phyloP scores from a whole-genome alignment of 1,139 yeast genomes.

The Saccharomyces hybrid region DNA sequence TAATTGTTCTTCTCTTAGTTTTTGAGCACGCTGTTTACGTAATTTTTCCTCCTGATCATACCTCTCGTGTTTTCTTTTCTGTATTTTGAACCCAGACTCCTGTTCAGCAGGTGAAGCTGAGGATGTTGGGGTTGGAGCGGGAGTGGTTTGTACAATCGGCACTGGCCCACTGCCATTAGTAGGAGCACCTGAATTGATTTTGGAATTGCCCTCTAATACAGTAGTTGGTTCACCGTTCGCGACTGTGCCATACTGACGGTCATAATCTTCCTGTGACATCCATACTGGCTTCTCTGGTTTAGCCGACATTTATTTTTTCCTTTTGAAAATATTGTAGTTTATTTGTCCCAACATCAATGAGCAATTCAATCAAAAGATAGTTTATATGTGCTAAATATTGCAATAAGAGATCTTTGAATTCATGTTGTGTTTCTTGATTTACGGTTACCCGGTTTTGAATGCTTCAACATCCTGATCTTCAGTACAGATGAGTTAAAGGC shows the following conservation, averaged over 20 bases:
- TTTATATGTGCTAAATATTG: not conserved
- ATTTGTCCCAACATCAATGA: not conserved
- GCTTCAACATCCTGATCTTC: too few species aligned
- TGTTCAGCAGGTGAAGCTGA: not conserved
- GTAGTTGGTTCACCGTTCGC: slow-evolving; percentile 4
- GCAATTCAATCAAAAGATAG: not conserved
- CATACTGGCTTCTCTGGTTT: slow-evolving; percentile 32
- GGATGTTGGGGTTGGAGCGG: slow-evolving; percentile 4
- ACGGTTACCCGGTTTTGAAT: not conserved
- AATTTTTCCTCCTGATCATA: slow-evolving; percentile 27
- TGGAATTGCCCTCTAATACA: slow-evolving; percentile 3
- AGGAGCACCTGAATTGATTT: slow-evolving; percentile 1
- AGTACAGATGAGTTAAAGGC: too few species aligned
- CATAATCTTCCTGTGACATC: slow-evolving; percentile 36
- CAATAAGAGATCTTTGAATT: not conserved
- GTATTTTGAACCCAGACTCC: slow-evolving; percentile 13
- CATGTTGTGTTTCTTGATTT: not conserved
- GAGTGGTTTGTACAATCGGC: not conserved
- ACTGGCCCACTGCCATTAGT: slow-evolving; percentile 5
- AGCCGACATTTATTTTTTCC: slow-evolving; percentile 7
- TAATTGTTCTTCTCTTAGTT: slow-evolving; percentile 31
- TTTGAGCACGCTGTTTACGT: slow-evolving; percentile 24
- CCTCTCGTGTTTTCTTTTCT: slow-evolving; percentile 26
- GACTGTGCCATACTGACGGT: slow-evolving; percentile 23
- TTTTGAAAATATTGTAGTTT: too few species aligned